phyloP scores from a whole-genome alignment of 2,329 filamentous ascomycete genomes.

The Trichoderma hamatum region DNA sequence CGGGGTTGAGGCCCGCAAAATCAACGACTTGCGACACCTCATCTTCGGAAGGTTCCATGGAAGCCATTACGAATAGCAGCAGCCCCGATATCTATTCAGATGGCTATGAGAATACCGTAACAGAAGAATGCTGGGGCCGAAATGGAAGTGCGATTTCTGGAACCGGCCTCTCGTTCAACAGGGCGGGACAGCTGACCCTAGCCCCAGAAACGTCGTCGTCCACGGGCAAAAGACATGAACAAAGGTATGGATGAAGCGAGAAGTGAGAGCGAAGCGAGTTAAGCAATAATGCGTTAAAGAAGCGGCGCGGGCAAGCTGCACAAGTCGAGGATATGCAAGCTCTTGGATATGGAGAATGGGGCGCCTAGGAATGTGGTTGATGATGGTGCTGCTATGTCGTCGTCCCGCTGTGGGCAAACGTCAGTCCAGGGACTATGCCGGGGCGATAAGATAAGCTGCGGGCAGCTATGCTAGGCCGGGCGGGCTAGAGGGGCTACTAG shows the following conservation, averaged over 20 bases:
- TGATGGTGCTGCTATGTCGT: background rate
- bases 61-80: slow-evolving; percentile 35
- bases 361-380: background rate
- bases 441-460: slow-evolving; percentile 25
- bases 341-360: slow-evolving; percentile 1
- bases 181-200: slow-evolving; percentile 9
- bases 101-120: background rate
- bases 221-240: slow-evolving; percentile 16
- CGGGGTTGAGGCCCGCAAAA: slow-evolving; percentile 43
- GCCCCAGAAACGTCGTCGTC: slow-evolving; percentile 18
- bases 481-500: background rate
- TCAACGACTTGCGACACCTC: slow-evolving; percentile 48
- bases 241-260: background rate
- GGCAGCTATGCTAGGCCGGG: background rate
- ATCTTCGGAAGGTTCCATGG: slow-evolving; percentile 43
- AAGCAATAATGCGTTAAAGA: background rate
- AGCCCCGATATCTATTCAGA: background rate
- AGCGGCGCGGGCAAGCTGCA: slow-evolving; percentile 12
- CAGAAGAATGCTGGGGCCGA: background rate
- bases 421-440: slow-evolving; percentile 4
- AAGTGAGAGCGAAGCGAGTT: background rate
- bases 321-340: slow-evolving; percentile 4
- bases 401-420: slow-evolving; percentile 1
- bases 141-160: background rate
- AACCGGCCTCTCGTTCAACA: slow-evolving; percentile 1